These are phyloP conservation scores for Pterocarpus santalinus DNA, from an alignment of 306 rosid genomes.

Conservation along the genomic window DNA sequence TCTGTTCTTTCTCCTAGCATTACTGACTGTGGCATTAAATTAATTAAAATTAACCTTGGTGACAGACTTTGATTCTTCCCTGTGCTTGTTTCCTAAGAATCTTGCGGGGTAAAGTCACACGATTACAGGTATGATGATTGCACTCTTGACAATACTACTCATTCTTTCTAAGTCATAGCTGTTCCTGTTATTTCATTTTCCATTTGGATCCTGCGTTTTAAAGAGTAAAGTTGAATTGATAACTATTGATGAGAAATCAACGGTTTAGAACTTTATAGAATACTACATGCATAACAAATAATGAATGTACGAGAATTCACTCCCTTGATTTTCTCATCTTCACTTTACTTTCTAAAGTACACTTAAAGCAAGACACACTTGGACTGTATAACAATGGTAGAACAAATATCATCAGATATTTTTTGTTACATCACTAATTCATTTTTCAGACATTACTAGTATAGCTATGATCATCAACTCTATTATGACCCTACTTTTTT, in stretches of 20 bases:
- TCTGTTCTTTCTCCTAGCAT: conserved; percentile 9
- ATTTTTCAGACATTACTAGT: conserved; percentile 13
- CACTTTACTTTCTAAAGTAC: too few species aligned
- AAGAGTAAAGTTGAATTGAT: conserved; percentile 11
- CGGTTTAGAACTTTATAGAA: too few species aligned
- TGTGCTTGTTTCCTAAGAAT: conserved; percentile 89
- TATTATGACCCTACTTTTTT: not conserved
- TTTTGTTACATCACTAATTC: conserved; percentile 9
- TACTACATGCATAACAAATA: too few species aligned
- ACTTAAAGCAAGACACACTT: not conserved
- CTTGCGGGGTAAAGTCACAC: conserved; percentile 66
- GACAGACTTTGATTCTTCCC: conserved; percentile 94
- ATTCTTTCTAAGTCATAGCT: not conserved
- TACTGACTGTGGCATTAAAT: conserved; percentile 11
- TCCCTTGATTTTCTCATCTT: too few species aligned
- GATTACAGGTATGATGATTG: conserved; percentile 66
- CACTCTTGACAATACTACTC: not conserved
- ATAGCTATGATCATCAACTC: conserved; percentile 1
- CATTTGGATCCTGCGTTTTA: not conserved
- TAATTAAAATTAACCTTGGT: conserved; percentile 32
- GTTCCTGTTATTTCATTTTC: conserved; percentile 18
- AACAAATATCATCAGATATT: conserved; percentile 11
- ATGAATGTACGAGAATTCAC: too few species aligned
- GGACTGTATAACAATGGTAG: not conserved
- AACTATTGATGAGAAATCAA: not conserved